phyloP scores from a whole-genome alignment of 192 early-diverging fungal genomes.

The Coemansia sp. region DNA sequence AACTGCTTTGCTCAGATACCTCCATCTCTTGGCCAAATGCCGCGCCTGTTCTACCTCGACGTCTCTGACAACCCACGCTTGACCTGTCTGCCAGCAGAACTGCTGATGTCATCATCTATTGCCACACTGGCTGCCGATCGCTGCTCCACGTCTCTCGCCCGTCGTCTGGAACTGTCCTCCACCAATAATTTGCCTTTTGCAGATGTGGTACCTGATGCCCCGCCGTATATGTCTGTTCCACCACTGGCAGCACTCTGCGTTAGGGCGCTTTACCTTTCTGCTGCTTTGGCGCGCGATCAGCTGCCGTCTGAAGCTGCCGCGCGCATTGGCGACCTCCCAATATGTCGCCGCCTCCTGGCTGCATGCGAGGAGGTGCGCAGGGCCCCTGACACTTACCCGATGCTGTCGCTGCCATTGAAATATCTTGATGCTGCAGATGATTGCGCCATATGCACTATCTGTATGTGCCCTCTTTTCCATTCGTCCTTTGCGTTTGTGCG shows the following conservation, averaged over 20 bases:
- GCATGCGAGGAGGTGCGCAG: constrained; percentile 30
- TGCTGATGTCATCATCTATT: constrained; percentile 25
- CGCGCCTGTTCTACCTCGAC: constrained; percentile 42
- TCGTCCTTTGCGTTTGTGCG: constrained; percentile 21
- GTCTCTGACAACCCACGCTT: constrained; percentile 37
- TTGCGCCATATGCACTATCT: constrained; percentile 26
- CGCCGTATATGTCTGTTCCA: constrained; percentile 9
- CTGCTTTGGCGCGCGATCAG: background rate
- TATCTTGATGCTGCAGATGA: constrained; percentile 9
- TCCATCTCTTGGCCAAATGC: constrained; percentile 31
- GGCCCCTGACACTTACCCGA: constrained; percentile 18
- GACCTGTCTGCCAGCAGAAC: constrained; percentile 24
- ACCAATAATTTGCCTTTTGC: background rate
- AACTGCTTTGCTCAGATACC: constrained; percentile 37
- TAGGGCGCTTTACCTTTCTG: constrained; percentile 10
- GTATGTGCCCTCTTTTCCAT: constrained; percentile 21
- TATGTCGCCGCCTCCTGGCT: background rate
- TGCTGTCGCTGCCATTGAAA: constrained; percentile 12
- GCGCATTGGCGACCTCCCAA: background rate
- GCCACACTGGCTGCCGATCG: constrained; percentile 35
- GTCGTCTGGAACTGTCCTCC: background rate
- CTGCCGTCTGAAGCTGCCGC: background rate
- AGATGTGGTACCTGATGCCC: background rate
- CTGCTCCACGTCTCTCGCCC: constrained; percentile 15
- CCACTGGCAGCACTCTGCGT: constrained; percentile 23